Evolutionary conservation across 1,139 yeast species (phyloP).

Genomic region (Magnusiomyces paraingens): DNA sequence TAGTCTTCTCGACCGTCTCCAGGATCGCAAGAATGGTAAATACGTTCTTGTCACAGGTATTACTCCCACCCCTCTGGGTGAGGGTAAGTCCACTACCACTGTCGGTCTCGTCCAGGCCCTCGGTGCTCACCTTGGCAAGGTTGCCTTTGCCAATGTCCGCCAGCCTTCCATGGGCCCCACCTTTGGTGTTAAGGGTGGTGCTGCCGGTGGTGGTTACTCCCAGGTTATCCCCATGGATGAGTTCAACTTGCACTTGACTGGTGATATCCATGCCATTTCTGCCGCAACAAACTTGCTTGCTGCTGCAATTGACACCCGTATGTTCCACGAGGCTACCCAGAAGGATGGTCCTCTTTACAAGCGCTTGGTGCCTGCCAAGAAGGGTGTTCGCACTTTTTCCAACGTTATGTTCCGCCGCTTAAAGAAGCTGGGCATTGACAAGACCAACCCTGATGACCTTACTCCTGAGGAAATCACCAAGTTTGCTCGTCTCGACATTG

Average conservation of each 20-base stretch:
- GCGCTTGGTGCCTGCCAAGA: conserved; percentile 81
- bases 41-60: conserved; percentile 94
- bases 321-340: conserved; percentile 95
- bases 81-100: conserved; percentile 96
- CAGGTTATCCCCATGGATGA: conserved; percentile 99
- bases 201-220: conserved; percentile 99
- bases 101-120: conserved; percentile 95
- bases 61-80: conserved; percentile 98
- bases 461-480: conserved; percentile 67
- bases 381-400: conserved; percentile 74
- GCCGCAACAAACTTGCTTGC: conserved; percentile 94
- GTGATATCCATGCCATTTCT: conserved; percentile 95
- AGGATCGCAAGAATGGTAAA: conserved; percentile 69
- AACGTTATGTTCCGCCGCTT: conserved; percentile 73
- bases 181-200: conserved; percentile 98
- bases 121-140: conserved; percentile 83
- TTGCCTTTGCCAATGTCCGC: conserved; percentile 91
- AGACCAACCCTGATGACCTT: conserved; percentile 76
- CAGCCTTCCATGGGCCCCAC: conserved; percentile 99
- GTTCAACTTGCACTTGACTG: conserved; percentile 96
- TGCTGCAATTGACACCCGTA: conserved; percentile 96
- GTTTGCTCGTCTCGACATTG: conserved; percentile 85
- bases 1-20: conserved; percentile 64
- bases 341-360: conserved; percentile 80
- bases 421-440: conserved; percentile 70